Evolutionary conservation across 2,329 filamentous ascomycete genomes (phyloP).

Genomic region (Basipetospora chlamydospora): DNA sequence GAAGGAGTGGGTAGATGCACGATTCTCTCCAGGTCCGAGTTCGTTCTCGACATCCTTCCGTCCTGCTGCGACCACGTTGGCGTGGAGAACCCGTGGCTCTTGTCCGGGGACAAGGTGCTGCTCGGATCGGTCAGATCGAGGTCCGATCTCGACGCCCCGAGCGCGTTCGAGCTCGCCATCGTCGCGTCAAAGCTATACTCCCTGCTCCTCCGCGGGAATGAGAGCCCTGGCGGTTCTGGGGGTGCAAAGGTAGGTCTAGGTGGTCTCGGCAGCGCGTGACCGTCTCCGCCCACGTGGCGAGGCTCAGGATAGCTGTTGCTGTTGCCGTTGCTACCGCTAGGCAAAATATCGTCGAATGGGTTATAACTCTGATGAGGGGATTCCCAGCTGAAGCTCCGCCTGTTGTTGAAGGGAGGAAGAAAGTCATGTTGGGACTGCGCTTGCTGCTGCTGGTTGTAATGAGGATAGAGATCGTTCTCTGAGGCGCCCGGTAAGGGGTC

Average conservation of each 20-base stretch:
- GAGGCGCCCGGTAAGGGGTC: neutral
- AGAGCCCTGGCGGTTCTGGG: no score
- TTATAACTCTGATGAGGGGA: no score
- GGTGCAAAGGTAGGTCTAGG: no score
- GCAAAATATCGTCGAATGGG: no score
- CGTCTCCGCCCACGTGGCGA: no score
- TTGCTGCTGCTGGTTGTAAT: neutral
- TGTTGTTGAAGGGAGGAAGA: neutral
- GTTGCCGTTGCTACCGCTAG: neutral
- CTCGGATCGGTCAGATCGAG: neutral
- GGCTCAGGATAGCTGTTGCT: neutral
- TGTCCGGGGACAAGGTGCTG: neutral
- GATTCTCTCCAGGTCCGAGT: no score
- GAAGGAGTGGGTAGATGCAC: no score
- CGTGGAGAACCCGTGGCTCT: neutral
- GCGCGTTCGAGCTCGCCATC: neutral
- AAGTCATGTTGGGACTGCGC: neutral
- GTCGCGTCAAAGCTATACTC: neutral
- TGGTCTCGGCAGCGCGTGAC: no score
- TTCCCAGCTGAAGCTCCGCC: no score
- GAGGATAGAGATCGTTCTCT: neutral
- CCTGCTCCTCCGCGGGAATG: neutral
- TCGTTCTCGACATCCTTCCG: neutral
- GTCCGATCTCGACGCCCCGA: neutral
- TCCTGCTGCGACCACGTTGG: neutral